These are phyloP conservation scores for Collybiopsis luxurians DNA, from an alignment of 768 basidiomycete genomes.

Conservation along the genomic window DNA sequence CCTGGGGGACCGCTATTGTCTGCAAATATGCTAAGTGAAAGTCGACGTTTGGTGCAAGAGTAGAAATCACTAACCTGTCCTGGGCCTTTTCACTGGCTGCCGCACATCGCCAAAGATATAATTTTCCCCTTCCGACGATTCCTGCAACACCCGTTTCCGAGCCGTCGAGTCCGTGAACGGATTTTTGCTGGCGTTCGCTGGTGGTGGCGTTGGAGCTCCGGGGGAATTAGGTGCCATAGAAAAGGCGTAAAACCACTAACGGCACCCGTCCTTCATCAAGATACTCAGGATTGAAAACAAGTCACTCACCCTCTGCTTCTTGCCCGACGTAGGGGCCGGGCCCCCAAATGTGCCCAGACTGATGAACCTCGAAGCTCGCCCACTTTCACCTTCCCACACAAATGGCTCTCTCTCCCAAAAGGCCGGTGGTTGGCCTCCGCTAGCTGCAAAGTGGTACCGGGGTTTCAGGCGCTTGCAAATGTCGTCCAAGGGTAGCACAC, in stretches of 20 bases:
- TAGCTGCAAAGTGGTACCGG: conserved; percentile 80
- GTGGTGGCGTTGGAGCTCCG: conserved; percentile 35
- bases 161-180: conserved; percentile 51
- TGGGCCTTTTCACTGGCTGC: conserved; percentile 55
- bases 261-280: not conserved
- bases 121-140: conserved; percentile 49
- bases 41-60: not conserved
- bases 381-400: conserved; percentile 68
- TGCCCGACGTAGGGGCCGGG: conserved; percentile 44
- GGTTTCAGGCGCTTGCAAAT: conserved; percentile 67
- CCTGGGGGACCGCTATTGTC: conserved; percentile 24
- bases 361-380: conserved; percentile 75
- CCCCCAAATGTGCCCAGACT: conserved; percentile 88
- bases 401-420: conserved; percentile 98
- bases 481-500: conserved; percentile 62
- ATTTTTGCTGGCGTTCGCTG: conserved; percentile 67
- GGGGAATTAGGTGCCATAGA: conserved; percentile 60
- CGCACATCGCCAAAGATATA: conserved; percentile 68
- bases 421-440: conserved; percentile 49
- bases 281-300: conserved; percentile 2
- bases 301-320: conserved; percentile 79
- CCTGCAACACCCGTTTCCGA: conserved; percentile 56
- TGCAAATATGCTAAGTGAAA: not conserved
- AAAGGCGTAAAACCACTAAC: conserved; percentile 97
- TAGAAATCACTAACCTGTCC: conserved; percentile 42